A percentile compares a stretch with the other conserved stretches of the same genome.
Evolutionary conservation across 371 early-diverging fungal species (phyloP).

Genomic region (Syncephalastrum contaminatum): DNA sequence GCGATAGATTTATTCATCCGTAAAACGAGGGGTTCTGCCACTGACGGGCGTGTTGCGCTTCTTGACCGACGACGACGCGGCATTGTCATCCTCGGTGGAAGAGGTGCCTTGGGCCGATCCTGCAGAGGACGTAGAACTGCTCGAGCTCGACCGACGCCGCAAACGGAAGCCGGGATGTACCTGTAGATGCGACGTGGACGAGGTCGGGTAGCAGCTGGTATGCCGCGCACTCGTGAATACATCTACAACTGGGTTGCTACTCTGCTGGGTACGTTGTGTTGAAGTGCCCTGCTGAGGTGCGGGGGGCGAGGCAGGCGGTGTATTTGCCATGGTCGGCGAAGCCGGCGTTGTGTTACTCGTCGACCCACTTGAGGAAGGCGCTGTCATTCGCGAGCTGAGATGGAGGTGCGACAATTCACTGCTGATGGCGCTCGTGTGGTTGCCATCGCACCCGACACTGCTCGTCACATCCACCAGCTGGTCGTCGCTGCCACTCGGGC

Average conservation of each 20-base stretch:
- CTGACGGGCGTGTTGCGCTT: constrained; percentile 14
- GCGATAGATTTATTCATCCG: constrained; percentile 9
- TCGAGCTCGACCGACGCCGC: constrained; percentile 41
- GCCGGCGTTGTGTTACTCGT: constrained; percentile 1
- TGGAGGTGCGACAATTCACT: constrained; percentile 20
- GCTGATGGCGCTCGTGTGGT: constrained; percentile 9
- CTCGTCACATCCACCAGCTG: background rate
- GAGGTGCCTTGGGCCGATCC: constrained; percentile 8
- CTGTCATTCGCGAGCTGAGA: constrained; percentile 5
- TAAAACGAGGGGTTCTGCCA: constrained; percentile 6
- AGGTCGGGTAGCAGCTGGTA: constrained; percentile 12
- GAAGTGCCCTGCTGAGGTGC: constrained; percentile 6
- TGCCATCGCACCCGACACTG: background rate
- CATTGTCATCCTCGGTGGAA: constrained; percentile 10
- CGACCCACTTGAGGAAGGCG: no score
- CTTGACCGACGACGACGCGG: constrained; percentile 14
- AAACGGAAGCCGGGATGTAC: constrained; percentile 21
- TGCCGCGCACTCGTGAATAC: constrained; percentile 6
- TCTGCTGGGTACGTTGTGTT: constrained; percentile 2
- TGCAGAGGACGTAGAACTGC: constrained; percentile 29
- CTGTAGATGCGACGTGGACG: constrained; percentile 20
- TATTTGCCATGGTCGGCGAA: background rate
- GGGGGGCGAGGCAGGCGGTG: background rate
- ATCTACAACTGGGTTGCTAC: constrained; percentile 4
- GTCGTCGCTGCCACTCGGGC: constrained; percentile 5